phyloP scores from a whole-genome alignment of 768 basidiomycete genomes.

The Phlebiopsis gigantea region DNA sequence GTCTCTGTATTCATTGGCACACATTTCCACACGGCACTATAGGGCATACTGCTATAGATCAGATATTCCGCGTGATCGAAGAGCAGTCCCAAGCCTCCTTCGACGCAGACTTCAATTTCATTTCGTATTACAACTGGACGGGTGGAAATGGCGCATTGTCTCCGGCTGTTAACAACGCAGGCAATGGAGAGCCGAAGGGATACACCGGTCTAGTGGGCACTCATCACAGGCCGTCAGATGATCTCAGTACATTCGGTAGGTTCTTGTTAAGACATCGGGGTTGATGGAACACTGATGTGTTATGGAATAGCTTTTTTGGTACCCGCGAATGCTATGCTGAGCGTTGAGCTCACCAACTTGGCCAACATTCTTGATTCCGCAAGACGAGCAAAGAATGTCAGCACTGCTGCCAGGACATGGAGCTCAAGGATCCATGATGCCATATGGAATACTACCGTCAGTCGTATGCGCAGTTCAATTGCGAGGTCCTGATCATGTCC shows the following conservation, averaged over 20 bases:
- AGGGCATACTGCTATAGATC: conserved; percentile 66
- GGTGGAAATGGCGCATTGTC: conserved; percentile 60
- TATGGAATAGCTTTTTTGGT: conserved; percentile 56
- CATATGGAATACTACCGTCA: conserved; percentile 57
- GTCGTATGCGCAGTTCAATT: conserved; percentile 10
- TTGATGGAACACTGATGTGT: not conserved
- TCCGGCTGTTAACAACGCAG: conserved; percentile 58
- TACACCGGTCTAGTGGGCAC: conserved; percentile 75
- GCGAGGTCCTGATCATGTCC: not conserved
- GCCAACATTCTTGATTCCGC: conserved; percentile 52
- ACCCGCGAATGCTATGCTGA: conserved; percentile 80
- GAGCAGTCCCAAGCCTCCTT: conserved; percentile 74
- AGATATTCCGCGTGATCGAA: conserved; percentile 71
- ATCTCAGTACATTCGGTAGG: conserved; percentile 61
- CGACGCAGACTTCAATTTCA: conserved; percentile 64
- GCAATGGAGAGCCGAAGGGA: conserved; percentile 72
- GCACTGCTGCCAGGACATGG: conserved; percentile 48
- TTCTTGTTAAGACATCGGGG: not conserved
- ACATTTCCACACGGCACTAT: not conserved
- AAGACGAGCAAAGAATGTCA: conserved; percentile 44
- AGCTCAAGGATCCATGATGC: conserved; percentile 54
- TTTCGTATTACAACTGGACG: conserved; percentile 82
- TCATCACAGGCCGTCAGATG: conserved; percentile 73
- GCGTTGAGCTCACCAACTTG: conserved; percentile 61
- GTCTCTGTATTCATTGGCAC: not conserved